Evolutionary conservation across 495 filamentous ascomycete genomes (phyloP).

Genomic region (Lineolata rhizophorae): DNA sequence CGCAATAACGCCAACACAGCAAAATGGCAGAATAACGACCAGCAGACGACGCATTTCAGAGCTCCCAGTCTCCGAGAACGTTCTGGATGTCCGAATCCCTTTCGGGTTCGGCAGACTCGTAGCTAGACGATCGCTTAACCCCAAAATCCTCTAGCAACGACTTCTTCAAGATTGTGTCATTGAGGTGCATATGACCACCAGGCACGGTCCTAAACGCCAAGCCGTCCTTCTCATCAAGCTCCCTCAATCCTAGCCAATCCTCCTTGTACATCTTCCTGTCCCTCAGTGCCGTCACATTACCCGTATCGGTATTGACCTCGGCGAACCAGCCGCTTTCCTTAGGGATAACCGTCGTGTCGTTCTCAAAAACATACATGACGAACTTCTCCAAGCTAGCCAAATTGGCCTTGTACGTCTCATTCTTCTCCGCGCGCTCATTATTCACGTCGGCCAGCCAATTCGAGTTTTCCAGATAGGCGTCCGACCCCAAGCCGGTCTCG

Average conservation of each 20-base stretch:
- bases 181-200: conserved; percentile 70
- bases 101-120: too few species aligned
- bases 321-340: conserved; percentile 86
- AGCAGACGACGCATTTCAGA: too few species aligned
- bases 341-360: conserved; percentile 71
- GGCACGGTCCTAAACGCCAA: conserved; percentile 48
- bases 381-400: conserved; percentile 51
- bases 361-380: conserved; percentile 74
- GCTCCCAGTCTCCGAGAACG: too few species aligned
- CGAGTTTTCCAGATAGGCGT: conserved; percentile 56
- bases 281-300: conserved; percentile 39
- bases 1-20: too few species aligned
- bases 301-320: conserved; percentile 50
- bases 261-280: conserved; percentile 62
- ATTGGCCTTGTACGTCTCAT: conserved; percentile 47
- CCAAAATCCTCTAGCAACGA: conserved; percentile 57
- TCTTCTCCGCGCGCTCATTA: conserved; percentile 66
- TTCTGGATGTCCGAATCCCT: too few species aligned
- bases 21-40: too few species aligned
- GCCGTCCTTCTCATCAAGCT: conserved; percentile 56
- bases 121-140: too few species aligned
- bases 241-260: conserved; percentile 82
- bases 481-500: conserved; percentile 27
- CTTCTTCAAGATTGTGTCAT: conserved; percentile 38
- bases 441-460: conserved; percentile 98